These are phyloP conservation scores for Talaromyces thailandensis DNA, from an alignment of 495 filamentous ascomycete species.

Conservation along the genomic window DNA sequence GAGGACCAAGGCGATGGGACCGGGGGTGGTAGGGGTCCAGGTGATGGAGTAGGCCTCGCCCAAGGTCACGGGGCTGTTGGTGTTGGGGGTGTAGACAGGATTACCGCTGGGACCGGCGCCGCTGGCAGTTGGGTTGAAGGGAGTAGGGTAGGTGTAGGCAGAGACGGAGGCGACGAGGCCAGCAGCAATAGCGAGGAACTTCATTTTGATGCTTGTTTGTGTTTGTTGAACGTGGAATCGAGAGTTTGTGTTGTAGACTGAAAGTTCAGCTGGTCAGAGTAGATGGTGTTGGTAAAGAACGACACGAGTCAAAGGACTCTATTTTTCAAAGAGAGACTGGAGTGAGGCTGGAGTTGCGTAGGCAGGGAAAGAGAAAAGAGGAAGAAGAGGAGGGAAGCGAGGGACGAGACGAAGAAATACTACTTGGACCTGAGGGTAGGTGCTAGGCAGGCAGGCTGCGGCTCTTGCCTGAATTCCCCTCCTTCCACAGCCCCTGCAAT, in stretches of 20 bases:
- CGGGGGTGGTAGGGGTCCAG: conserved; percentile 42
- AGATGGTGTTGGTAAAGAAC: conserved; percentile 12
- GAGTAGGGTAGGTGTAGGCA: conserved; percentile 44
- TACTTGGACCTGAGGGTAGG: too few species aligned
- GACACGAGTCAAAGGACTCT: conserved; percentile 14
- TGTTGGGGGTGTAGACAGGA: conserved; percentile 42
- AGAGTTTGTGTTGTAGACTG: not conserved
- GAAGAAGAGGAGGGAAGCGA: conserved; percentile 12
- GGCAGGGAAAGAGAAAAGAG: conserved; percentile 18
- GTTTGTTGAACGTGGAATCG: conserved; percentile 10
- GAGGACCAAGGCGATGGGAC: conserved; percentile 51
- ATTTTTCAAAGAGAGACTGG: conserved; percentile 17
- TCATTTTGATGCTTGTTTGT: conserved; percentile 32
- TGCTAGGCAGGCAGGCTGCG: not conserved
- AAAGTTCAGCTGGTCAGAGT: not conserved
- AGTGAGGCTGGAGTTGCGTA: conserved; percentile 13
- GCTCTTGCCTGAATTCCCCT: not conserved
- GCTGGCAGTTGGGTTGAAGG: conserved; percentile 19
- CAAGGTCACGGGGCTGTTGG: conserved; percentile 44
- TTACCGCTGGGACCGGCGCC: conserved; percentile 42
- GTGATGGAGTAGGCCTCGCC: conserved; percentile 52
- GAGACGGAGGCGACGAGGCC: conserved; percentile 41
- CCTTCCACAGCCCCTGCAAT: not conserved
- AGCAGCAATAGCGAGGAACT: conserved; percentile 37
- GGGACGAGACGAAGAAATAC: conserved; percentile 5